Conservation (phyloP, 2,329 filamentous ascomycete genomes). For the Talaromyces sp. region DNA sequence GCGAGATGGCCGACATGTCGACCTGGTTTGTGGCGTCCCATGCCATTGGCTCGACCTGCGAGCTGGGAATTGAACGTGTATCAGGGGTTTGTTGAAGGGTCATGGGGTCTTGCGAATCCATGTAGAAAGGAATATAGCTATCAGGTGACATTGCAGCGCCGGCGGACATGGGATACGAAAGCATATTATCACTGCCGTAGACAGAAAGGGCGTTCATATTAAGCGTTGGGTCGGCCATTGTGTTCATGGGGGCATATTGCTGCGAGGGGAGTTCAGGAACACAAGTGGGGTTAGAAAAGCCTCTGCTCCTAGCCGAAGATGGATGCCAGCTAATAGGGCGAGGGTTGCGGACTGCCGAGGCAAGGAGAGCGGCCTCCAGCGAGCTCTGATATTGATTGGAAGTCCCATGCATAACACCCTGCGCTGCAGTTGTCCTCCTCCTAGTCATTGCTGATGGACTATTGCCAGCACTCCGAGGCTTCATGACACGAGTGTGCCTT, state of each 20-base stretch:
- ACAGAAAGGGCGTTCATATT: conserved; percentile 15
- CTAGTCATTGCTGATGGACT: conserved; percentile 58
- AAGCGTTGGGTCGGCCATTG: conserved; percentile 21
- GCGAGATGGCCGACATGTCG: conserved; percentile 24
- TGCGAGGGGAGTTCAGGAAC: conserved; percentile 22
- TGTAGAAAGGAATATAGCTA: conserved; percentile 24
- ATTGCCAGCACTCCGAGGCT: conserved; percentile 69
- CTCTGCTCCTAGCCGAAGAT: conserved; percentile 50
- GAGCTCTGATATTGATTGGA: conserved; percentile 41
- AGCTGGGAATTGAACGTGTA: conserved; percentile 25
- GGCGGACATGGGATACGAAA: conserved; percentile 27
- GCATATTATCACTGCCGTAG: conserved; percentile 22
- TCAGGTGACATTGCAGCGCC: conserved; percentile 24
- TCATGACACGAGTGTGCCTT: conserved; percentile 61
- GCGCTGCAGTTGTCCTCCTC: conserved; percentile 59
- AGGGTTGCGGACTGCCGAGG: conserved; percentile 42
- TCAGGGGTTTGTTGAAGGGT: conserved; percentile 24
- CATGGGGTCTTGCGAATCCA: conserved; percentile 24
- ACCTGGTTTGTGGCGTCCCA: conserved; percentile 27
- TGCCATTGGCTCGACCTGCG: conserved; percentile 30
- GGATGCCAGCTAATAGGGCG: conserved; percentile 79
- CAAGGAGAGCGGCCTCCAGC: conserved; percentile 48
- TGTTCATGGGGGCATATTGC: conserved; percentile 22
- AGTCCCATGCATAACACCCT: conserved; percentile 51
- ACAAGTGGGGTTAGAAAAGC: conserved; percentile 28